Percentiles rank a stretch among this genome's conserved stretches.
Evolutionary conservation across 805 yeast genomes (phyloP).

Genomic region (Candida lessepsii): DNA sequence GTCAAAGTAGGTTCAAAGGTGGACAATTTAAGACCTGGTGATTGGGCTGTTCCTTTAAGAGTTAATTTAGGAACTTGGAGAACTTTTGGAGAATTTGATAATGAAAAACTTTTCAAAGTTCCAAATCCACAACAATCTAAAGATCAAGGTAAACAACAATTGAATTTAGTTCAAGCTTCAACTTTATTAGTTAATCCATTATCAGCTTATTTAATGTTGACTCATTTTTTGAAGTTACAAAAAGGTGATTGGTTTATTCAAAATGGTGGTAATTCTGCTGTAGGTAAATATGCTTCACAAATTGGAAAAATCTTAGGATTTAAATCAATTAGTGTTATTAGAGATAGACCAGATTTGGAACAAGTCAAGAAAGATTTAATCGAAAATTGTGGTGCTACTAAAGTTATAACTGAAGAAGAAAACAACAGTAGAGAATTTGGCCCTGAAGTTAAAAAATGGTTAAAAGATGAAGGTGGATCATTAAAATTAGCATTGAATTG

Average conservation of each 20-base stretch:
- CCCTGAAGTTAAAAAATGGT: constrained; percentile 54
- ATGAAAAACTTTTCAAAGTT: constrained; percentile 55
- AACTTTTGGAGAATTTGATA: constrained; percentile 51
- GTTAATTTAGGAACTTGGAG: constrained; percentile 95
- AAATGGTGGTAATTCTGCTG: constrained; percentile 96
- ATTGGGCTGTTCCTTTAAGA: constrained; percentile 79
- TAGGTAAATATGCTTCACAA: constrained; percentile 88
- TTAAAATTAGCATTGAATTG: constrained; percentile 85
- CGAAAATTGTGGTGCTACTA: constrained; percentile 70
- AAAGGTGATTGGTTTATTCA: constrained; percentile 91
- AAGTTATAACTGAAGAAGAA: constrained; percentile 87
- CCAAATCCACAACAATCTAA: constrained; percentile 52
- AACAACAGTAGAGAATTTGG: constrained; percentile 68
- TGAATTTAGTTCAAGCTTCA: constrained; percentile 64
- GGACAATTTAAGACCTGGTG: constrained; percentile 56
- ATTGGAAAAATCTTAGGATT: constrained; percentile 74
- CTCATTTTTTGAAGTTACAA: constrained; percentile 57
- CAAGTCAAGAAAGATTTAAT: constrained; percentile 52
- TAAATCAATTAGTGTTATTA: constrained; percentile 82
- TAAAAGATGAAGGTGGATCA: constrained; percentile 46
- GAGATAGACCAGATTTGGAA: constrained; percentile 81
- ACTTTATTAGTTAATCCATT: constrained; percentile 90
- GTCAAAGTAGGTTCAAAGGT: constrained; percentile 64
- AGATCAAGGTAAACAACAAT: constrained; percentile 28
- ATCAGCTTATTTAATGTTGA: constrained; percentile 87